Evolutionary conservation across 2,329 filamentous ascomycete species (phyloP).

Genomic region (Aschersonia sp.): DNA sequence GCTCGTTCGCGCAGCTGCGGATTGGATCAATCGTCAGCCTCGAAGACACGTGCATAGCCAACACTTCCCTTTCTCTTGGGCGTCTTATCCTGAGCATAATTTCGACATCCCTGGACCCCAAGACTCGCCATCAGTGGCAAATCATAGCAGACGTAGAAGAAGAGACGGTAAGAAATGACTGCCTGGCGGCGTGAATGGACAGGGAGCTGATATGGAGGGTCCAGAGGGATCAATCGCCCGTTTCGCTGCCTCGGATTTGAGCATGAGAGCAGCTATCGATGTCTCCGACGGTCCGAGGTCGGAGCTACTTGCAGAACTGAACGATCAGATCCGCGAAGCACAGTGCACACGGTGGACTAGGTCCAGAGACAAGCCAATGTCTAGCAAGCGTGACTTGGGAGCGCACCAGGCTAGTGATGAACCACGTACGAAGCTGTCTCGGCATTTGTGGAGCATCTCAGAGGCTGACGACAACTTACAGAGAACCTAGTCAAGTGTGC

Average conservation of each 20-base stretch:
- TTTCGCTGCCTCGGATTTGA: too few relatives aligned
- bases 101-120: background rate
- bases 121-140: background rate
- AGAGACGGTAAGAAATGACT: background rate
- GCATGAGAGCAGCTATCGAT: too few relatives aligned
- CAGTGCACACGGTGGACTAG: too few relatives aligned
- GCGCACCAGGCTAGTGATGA: too few relatives aligned
- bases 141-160: background rate
- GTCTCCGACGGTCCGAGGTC: too few relatives aligned
- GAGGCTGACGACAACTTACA: background rate
- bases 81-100: background rate
- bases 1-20: background rate
- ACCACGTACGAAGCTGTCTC: background rate
- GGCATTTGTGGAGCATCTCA: background rate
- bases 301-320: too few relatives aligned
- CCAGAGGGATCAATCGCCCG: too few relatives aligned
- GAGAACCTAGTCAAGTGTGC: background rate
- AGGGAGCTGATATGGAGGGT: too few relatives aligned
- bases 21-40: background rate
- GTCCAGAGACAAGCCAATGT: too few relatives aligned
- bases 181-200: too few relatives aligned
- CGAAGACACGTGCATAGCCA: background rate
- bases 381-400: too few relatives aligned
- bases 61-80: background rate
- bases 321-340: too few relatives aligned